Evolutionary conservation across 169 alveolate species (phyloP).

Genomic region (Plasmodium gonderi): DNA sequence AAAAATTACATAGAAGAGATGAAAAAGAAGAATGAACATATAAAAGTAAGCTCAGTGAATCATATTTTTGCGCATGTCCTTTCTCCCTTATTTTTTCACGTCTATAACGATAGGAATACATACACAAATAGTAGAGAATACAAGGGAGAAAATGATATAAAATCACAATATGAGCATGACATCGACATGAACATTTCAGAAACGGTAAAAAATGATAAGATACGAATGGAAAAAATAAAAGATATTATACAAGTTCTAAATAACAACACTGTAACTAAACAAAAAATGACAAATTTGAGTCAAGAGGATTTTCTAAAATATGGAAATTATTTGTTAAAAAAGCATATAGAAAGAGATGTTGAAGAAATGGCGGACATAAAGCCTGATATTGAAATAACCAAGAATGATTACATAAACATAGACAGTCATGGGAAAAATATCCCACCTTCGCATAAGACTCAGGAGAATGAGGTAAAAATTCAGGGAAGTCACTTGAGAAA

Average conservation of each 20-base stretch:
- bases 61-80: slow-evolving; percentile 68
- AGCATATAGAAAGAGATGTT: neutral
- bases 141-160: neutral
- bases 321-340: slow-evolving; percentile 29
- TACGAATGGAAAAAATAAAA: slow-evolving; percentile 15
- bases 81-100: slow-evolving; percentile 50
- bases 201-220: slow-evolving; percentile 35
- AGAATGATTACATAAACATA: neutral
- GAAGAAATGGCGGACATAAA: neutral
- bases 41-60: slow-evolving; percentile 51
- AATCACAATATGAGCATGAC: neutral
- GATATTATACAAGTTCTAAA: slow-evolving; percentile 38
- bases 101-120: slow-evolving; percentile 41
- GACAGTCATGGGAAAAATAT: neutral
- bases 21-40: slow-evolving; percentile 11
- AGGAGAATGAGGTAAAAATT: neutral
- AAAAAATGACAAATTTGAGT: slow-evolving; percentile 7
- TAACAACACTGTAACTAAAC: slow-evolving; percentile 27
- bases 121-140: slow-evolving; percentile 46
- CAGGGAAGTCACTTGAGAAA: slow-evolving; percentile 1
- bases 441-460: neutral
- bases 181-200: slow-evolving; percentile 21
- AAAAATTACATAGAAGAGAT: slow-evolving; percentile 62
- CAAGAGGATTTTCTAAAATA: slow-evolving; percentile 39
- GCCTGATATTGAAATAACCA: neutral